These are phyloP conservation scores for Phialemoniopsis sp. DNA, from an alignment of 2,329 filamentous ascomycete genomes.

Conservation along the genomic window DNA sequence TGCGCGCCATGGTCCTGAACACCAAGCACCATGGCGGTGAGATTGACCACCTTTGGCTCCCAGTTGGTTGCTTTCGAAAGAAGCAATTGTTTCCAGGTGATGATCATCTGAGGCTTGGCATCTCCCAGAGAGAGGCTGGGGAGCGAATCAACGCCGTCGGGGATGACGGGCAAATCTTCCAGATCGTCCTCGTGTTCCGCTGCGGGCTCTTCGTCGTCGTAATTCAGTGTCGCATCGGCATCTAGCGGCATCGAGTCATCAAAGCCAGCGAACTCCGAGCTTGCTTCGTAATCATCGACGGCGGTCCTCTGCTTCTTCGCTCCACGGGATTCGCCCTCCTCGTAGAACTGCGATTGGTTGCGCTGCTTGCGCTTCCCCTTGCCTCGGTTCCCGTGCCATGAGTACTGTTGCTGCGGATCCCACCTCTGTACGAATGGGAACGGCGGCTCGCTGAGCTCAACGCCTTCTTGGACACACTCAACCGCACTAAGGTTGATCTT, in stretches of 20 bases:
- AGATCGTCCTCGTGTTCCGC: slow-evolving; percentile 22
- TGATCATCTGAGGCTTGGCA: slow-evolving; percentile 54
- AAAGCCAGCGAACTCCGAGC: slow-evolving; percentile 15
- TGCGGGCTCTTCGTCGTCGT: slow-evolving; percentile 26
- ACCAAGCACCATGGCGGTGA: slow-evolving; percentile 64
- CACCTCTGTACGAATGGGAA: slow-evolving; percentile 89
- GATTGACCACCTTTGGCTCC: slow-evolving; percentile 59
- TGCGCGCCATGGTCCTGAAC: slow-evolving; percentile 43
- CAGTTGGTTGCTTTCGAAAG: slow-evolving; percentile 60
- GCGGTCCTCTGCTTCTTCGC: slow-evolving; percentile 47
- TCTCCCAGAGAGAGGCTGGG: slow-evolving; percentile 42
- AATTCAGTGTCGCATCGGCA: slow-evolving; percentile 34
- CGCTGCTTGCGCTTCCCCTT: slow-evolving; percentile 44
- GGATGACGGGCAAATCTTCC: slow-evolving; percentile 61
- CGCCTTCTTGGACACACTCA: slow-evolving; percentile 72
- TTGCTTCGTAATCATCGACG: slow-evolving; percentile 30
- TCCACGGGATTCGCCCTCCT: slow-evolving; percentile 21
- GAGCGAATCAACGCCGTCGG: slow-evolving; percentile 51
- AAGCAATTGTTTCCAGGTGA: slow-evolving; percentile 64
- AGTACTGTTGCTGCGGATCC: slow-evolving; percentile 67
- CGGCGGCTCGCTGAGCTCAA: slow-evolving; percentile 70
- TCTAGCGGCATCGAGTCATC: slow-evolving; percentile 23
- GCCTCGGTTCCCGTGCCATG: slow-evolving; percentile 31
- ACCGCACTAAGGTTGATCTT: slow-evolving; percentile 75
- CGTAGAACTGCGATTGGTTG: slow-evolving; percentile 33